Evolutionary conservation across 345 rosid species (phyloP).

Genomic region (Bruguiera gymnorhiza): DNA sequence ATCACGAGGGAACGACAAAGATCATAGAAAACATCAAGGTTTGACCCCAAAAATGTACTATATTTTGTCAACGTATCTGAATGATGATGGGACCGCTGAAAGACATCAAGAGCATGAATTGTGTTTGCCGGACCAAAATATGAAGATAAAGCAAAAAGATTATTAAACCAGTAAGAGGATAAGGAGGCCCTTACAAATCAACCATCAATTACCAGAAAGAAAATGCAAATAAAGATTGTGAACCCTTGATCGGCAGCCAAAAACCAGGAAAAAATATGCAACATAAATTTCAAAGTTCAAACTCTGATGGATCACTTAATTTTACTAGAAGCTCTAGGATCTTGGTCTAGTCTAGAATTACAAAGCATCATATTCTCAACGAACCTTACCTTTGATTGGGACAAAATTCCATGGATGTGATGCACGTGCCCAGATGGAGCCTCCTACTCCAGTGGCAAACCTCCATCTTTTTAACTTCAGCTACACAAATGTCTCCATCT

Average conservation of each 20-base stretch:
- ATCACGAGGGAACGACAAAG: neutral
- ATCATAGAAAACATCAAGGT: neutral
- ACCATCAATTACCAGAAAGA: too few species aligned
- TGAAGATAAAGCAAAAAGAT: neutral
- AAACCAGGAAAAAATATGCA: neutral
- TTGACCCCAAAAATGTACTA: neutral
- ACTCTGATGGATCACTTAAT: neutral
- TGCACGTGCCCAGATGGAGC: slow-evolving; percentile 71
- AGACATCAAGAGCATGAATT: neutral
- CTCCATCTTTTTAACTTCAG: slow-evolving; percentile 89
- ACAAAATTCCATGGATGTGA: slow-evolving; percentile 76
- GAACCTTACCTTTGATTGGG: slow-evolving; percentile 65
- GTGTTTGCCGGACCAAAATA: neutral
- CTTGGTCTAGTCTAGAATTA: neutral
- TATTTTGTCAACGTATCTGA: neutral
- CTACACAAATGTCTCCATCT: slow-evolving; percentile 84
- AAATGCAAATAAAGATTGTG: too few species aligned
- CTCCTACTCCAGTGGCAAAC: slow-evolving; percentile 84
- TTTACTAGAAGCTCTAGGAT: neutral
- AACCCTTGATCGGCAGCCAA: too few species aligned
- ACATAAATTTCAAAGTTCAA: too few species aligned
- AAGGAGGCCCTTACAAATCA: neutral
- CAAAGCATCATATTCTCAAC: neutral
- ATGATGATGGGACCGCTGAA: neutral
- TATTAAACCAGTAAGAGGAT: too few species aligned